Base-by-base conservation (phyloP, 73 alveolate genomes). In the Tetrahymena elliotti region DNA sequence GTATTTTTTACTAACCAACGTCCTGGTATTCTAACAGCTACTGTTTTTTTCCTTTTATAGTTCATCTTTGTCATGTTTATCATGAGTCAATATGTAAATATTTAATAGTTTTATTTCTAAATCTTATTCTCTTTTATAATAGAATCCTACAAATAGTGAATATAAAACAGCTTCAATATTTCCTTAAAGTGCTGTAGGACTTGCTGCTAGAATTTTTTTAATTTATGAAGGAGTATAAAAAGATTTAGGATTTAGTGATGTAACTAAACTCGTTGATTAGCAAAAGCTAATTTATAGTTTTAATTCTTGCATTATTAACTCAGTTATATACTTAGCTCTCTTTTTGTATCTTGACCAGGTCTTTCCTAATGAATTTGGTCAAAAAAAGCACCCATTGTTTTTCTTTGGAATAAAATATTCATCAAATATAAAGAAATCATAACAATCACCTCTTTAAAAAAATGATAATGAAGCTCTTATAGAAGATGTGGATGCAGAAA, bases 351-450 rank as follows among this genome's bases (percentile, higher is more conserved):
- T 83, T 18, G 96, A 94, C 27, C 83, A 83, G 38, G 96, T 94
- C 84, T 36, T 94, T 33, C 94, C 96, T 36, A 94, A 94, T 39
- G 96, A 83, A 38, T 94, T 83, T 94, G 96, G 96, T 68, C 53
- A 93, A 37, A 94, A 83, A 34, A 94, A 94, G 47, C 96, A 94
- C 52, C 96, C 94, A 36, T 39, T 94, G 47, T 94, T 94, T 83
- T 94, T 94, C 41, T 11, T 94, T 6, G 96, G 96, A 35, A 54
- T 82, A 35, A 93, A 93, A 3, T 93, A 93, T 22, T 52, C 92
- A 35, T 38, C 83, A 34, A 27, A 82, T 53, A 27, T 38, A 31
- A 94, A 36, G 35, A 93, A n/a, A 93, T 53, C 84, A n/a, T 27
- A 53, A 18, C 37, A 93, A 16, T 27, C 38, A 18, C 38, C 84